A percentile compares a stretch with the other conserved stretches of the same genome.
phyloP scores from a whole-genome alignment of 306 rosid species.

The Nissolia schottii region DNA sequence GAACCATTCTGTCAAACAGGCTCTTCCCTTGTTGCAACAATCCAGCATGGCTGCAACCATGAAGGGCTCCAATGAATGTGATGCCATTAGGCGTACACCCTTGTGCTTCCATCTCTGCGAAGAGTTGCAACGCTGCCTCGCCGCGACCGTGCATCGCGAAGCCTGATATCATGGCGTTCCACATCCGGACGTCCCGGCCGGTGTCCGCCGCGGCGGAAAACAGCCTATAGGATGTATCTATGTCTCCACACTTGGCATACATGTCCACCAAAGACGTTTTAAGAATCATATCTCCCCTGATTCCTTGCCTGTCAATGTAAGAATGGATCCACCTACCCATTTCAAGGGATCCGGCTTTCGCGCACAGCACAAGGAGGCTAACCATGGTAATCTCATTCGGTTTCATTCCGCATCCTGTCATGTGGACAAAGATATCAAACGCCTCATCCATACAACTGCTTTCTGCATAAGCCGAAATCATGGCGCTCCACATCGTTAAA shows the following conservation, averaged over 20 bases:
- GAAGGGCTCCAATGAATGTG: conserved; percentile 49
- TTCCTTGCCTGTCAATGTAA: conserved; percentile 44
- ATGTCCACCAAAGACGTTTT: conserved; percentile 57
- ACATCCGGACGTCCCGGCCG: conserved; percentile 42
- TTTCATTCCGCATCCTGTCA: conserved; percentile 38
- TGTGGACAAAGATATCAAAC: conserved; percentile 34
- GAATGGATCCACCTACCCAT: conserved; percentile 69
- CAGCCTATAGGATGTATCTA: conserved; percentile 33
- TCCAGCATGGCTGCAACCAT: conserved; percentile 71
- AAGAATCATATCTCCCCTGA: conserved; percentile 39
- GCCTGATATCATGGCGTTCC: conserved; percentile 68
- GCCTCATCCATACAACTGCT: conserved; percentile 36
- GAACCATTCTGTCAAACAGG: conserved; percentile 45
- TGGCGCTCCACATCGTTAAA: conserved; percentile 54
- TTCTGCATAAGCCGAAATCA: conserved; percentile 57
- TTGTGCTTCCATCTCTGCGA: conserved; percentile 40
- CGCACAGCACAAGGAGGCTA: conserved; percentile 46
- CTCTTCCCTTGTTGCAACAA: conserved; percentile 46
- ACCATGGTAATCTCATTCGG: conserved; percentile 57
- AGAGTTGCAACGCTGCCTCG: conserved; percentile 45
- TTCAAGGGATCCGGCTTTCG: conserved; percentile 58
- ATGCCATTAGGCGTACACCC: conserved; percentile 41
- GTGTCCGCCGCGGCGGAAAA: conserved; percentile 33
- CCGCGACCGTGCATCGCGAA: conserved; percentile 63
- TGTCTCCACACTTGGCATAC: conserved; percentile 76